Percentiles rank a stretch among this genome's conserved stretches.
These are phyloP conservation scores for Onygenales sp. DNA, from an alignment of 2,329 filamentous ascomycete species.

Conservation along the genomic window DNA sequence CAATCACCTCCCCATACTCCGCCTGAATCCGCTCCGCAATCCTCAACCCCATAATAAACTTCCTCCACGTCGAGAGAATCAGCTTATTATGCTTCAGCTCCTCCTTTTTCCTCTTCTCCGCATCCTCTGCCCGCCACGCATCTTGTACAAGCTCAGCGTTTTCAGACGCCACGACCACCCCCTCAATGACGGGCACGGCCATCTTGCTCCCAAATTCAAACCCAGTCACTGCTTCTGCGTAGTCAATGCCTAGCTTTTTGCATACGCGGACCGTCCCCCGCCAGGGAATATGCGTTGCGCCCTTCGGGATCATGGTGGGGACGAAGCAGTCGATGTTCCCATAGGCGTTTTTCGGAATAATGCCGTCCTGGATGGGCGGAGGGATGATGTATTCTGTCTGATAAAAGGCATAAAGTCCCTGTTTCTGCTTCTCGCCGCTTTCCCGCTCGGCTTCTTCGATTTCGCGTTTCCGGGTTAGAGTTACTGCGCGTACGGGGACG, in stretches of 20 bases:
- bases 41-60: constrained; percentile 73
- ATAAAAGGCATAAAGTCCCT: constrained; percentile 71
- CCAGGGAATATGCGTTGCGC: constrained; percentile 74
- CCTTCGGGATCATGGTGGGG: constrained; percentile 79
- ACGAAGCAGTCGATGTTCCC: constrained; percentile 96
- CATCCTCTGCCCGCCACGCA: constrained; percentile 68
- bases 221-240: constrained; percentile 86
- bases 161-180: constrained; percentile 79
- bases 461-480: constrained; percentile 74
- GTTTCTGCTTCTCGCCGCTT: constrained; percentile 72
- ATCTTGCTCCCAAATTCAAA: constrained; percentile 95
- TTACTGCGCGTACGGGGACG: constrained; percentile 86
- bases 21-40: constrained; percentile 67
- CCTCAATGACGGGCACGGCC: constrained; percentile 84
- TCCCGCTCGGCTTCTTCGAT: constrained; percentile 75
- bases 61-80: constrained; percentile 70
- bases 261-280: constrained; percentile 71
- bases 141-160: constrained; percentile 65
- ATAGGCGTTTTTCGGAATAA: constrained; percentile 89
- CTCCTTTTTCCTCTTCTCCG: constrained; percentile 66
- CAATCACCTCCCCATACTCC: constrained; percentile 57
- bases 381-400: constrained; percentile 97
- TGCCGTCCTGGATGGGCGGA: constrained; percentile 68
- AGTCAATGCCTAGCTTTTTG: constrained; percentile 75
- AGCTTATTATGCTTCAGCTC: constrained; percentile 71